Base-by-base conservation (phyloP, 305 asterid species). In the Coffea humblotiana region DNA sequence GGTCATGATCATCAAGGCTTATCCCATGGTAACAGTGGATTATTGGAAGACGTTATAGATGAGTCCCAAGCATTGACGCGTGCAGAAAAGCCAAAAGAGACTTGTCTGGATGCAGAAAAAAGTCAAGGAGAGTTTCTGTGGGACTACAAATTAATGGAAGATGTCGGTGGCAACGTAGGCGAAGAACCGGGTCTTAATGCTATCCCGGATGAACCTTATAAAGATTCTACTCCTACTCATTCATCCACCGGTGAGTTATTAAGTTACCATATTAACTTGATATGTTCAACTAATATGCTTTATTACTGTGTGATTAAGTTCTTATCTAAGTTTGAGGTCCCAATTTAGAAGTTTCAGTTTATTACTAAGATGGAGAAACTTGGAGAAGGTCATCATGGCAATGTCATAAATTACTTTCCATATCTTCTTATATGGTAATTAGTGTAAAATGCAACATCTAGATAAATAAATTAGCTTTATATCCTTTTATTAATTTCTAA, bases 21-120 rank as follows among this genome's bases (percentile, higher is more conserved):
- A 66, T 60, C 79, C 3, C 77, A 68, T 0, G 48, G 87, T 4
- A 84, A 81, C 10, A 89, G 89, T 16, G 98, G 97, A 45, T 80
- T 93, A 87, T 76, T 92, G 81, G 88, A 85, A 35, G 98, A 92
- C 81, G 82, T 93, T 13, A 72, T 90, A 19, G 88, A 77, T 72
- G 91, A 89, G 71, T 80, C 91, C 76, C 85, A 78, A 40, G 80
- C 86, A 61, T 73, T 89, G 82, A 74, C 69, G 0, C 67, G 78
- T 2, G 23, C 54, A 8, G 63, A 61, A 13, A 82, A 51, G 32
- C 18, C 72, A 23, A 49, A 48, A 21, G 74, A 58, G 65, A 21
- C 8, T n/a, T 32, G n/a, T 0, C n/a, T 29, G 9, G 6, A 52
- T 37, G 77, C 48, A 47, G 63, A 68, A 16, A 32, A 61, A 35